Base-by-base conservation (phyloP, 805 yeast species). In the Teunomyces tritomae region DNA sequence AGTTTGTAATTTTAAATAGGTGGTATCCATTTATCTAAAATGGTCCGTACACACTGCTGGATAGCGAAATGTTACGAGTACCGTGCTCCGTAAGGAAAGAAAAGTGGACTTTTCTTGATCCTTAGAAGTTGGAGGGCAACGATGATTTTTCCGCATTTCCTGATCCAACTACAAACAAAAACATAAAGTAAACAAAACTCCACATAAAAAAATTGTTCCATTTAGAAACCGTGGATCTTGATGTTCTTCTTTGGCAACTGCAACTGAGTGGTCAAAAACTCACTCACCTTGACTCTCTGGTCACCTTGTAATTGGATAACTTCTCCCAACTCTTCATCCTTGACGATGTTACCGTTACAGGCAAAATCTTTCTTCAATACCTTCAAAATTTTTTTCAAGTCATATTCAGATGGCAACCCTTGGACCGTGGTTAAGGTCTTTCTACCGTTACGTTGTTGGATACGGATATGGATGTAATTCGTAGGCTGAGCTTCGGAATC, bases 381-480 rank as follows among this genome's bases (percentile, higher is more conserved):
- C 71, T 89, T 89, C 62, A 92, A 79, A 62, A 92, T 90, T 67
- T 92, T 89, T 79, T 92, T 92, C 70, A 87, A 77, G 69, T 92
- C 99, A 73, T 89, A 92, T 72, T 94, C 98, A 54, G 74, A 83
- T 56, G 98, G 97, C 52, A 92, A 82, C 66, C 99, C 99, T 77
- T 94, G 98, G 53, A 92, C 98, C 36, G 99, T 92, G 57, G 99
- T 92, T 69, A 92, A 83, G 55, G 98, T 92, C 77, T 92, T 92
- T 78, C 98, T 91, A 69, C 99, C 99, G 78, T 94, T 92, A 80
- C 99, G 92, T 79, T 92, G 99, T 77, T 92, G 99, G 70, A 95
- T 92, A 81, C 99, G 95, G 71, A 92, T 87, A 75, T 91, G 99
- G 73, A 92, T 89, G 77, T 91, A 89, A 79, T 89, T 90, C 51